Conservation (phyloP, 257 asterid species). For the Leptodermis oblonga region DNA sequence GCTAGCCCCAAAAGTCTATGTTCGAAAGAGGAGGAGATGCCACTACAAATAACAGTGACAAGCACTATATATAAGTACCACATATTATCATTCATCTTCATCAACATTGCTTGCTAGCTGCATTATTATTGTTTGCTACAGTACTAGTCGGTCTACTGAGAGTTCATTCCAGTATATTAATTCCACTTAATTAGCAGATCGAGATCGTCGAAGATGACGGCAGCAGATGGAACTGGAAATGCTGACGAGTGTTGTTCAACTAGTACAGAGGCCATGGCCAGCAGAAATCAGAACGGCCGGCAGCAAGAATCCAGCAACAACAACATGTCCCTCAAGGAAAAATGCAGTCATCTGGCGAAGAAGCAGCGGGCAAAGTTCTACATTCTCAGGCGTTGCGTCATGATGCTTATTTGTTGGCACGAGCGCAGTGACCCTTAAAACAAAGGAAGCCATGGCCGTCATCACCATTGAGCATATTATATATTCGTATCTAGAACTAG, state of each 20-base stretch:
- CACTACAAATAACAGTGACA: conserved; percentile 11
- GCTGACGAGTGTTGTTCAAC: background rate
- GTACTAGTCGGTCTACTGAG: no score
- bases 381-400: conserved; percentile 73
- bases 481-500: no score
- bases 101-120: background rate
- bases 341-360: conserved; percentile 53
- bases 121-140: background rate
- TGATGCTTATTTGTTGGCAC: conserved; percentile 78
- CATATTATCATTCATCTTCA: background rate
- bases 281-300: conserved; percentile 11
- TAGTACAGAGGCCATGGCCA: no score
- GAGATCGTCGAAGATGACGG: background rate
- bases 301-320: conserved; percentile 16
- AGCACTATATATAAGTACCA: background rate
- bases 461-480: no score
- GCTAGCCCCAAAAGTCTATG: background rate
- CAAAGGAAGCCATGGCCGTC: background rate
- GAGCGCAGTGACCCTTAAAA: conserved; percentile 42
- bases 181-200: no score
- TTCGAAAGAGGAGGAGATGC: background rate
- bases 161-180: no score
- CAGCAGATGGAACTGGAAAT: conserved; percentile 2
- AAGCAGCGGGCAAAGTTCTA: conserved; percentile 66
- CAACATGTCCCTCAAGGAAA: conserved; percentile 39